Evolutionary conservation across 2,329 filamentous ascomycete species (phyloP), one percentile per base, ranked within the genome.

Genomic region (Rhynchosporium agropyri): DNA sequence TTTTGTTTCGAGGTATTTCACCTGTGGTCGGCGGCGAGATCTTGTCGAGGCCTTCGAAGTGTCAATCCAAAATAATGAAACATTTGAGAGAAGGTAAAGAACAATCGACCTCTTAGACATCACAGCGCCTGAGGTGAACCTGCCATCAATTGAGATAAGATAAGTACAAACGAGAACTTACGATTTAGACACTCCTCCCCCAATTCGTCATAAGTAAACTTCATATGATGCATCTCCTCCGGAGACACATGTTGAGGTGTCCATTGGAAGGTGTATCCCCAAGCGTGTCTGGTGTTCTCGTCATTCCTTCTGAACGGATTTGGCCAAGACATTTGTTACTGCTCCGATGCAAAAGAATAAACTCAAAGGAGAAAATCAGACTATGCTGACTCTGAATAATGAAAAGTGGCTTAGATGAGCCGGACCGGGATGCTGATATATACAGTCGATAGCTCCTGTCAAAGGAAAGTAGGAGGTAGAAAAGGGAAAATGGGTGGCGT

Each of bases 241-340:
- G 79, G 75, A 1, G 83, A 84, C 20, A 84, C 76, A 73, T 94
- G 90, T 3, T 86, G 75, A 5, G 81, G 74, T 0, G 89, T 90
- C 81, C 89, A 88, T 69, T 87, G 82, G 72, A 93, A 92, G 6
- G 80, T 82, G 71, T 90, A 84, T 26, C 84, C 88, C 85, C 87
- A 92, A 28, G 29, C 40, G 46, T 65, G 55, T 12, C 69, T 62
- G 51, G 68, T 70, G 42, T 71, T 69, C 56, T 68, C 64, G 62
- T 71, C 68, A 12, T 62, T 61, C 28, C 58, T 59, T 45, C 58
- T 60, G 42, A 70, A 71, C 6, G 65, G 66, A 60, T 68, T 69
- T 29, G 63, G 56, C 64, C 64, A 70, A 45, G 63, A 62, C 63
- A 64, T 64, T 38, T 49, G 40, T 42, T 28, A 26, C 3, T 31